These are phyloP conservation scores for Penicillium sp. DNA, from an alignment of 2,329 filamentous ascomycete genomes.

Conservation along the genomic window DNA sequence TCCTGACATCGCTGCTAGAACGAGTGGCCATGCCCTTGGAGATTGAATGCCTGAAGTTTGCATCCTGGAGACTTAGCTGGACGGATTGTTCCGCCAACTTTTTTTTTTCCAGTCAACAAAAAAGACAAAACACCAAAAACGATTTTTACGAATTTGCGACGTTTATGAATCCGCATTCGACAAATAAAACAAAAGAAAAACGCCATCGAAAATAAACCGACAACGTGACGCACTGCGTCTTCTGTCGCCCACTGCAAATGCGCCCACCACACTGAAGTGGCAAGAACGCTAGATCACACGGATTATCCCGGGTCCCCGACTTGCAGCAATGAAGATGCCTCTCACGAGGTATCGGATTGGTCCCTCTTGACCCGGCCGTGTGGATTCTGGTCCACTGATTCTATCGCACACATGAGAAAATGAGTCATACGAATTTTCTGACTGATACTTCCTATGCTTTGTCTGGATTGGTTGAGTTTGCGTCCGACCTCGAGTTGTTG, in stretches of 20 bases:
- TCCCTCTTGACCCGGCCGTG: slow-evolving; percentile 38
- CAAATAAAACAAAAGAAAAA: slow-evolving; percentile 18
- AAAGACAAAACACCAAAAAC: slow-evolving; percentile 16
- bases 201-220: slow-evolving; percentile 14
- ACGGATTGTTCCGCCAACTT: background rate
- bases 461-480: slow-evolving; percentile 38
- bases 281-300: slow-evolving; percentile 33
- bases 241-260: slow-evolving; percentile 11
- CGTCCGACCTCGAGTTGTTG: slow-evolving; percentile 27
- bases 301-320: slow-evolving; percentile 36
- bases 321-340: slow-evolving; percentile 46
- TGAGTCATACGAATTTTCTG: slow-evolving; percentile 17
- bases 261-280: slow-evolving; percentile 17
- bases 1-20: slow-evolving; percentile 21
- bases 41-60: slow-evolving; percentile 21
- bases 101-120: slow-evolving; percentile 12
- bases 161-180: slow-evolving; percentile 20
- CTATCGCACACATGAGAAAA: slow-evolving; percentile 16
- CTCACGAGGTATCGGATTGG: slow-evolving; percentile 38
- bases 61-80: background rate
- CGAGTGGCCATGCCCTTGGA: slow-evolving; percentile 27
- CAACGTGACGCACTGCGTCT: slow-evolving; percentile 8
- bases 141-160: slow-evolving; percentile 21
- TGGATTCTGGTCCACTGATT: slow-evolving; percentile 29
- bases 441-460: slow-evolving; percentile 3